These are phyloP conservation scores for Phyllosticta citribraziliensis DNA, from an alignment of 2,329 filamentous ascomycete genomes.

Conservation along the genomic window DNA sequence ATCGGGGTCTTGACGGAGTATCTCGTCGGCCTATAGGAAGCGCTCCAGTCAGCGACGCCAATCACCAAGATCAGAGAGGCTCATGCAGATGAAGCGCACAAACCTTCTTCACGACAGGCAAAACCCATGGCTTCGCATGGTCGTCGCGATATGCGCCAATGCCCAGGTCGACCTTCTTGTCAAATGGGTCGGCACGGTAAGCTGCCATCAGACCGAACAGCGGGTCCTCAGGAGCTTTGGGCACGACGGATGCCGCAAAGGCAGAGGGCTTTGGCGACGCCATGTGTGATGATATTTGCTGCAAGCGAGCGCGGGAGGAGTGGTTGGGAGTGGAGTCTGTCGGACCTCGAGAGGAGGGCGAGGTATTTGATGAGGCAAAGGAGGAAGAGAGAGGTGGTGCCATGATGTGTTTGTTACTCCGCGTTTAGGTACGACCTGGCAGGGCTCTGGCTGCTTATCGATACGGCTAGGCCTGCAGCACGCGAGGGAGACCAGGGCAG, in stretches of 20 bases:
- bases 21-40: conserved; percentile 66
- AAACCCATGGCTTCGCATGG: conserved; percentile 92
- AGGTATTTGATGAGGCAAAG: conserved; percentile 12
- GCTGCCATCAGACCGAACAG: conserved; percentile 88
- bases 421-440: conserved; percentile 6
- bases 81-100: conserved; percentile 15
- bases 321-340: neutral
- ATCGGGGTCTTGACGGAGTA: conserved; percentile 76
- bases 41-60: conserved; percentile 7
- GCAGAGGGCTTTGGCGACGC: conserved; percentile 51
- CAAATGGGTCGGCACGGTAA: conserved; percentile 65
- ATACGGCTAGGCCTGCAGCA: neutral
- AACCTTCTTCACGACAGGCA: conserved; percentile 95
- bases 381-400: conserved; percentile 11
- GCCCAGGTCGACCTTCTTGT: conserved; percentile 87
- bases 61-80: neutral
- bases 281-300: conserved; percentile 61
- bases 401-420: conserved; percentile 10
- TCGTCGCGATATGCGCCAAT: conserved; percentile 93
- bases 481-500: neutral
- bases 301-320: conserved; percentile 28
- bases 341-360: conserved; percentile 12
- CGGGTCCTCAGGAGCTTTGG: conserved; percentile 87
- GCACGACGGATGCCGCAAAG: conserved; percentile 68
- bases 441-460: conserved; percentile 5